Conservation (phyloP, 2,329 filamentous ascomycete genomes). For the Chalaropsis ovoidea region DNA sequence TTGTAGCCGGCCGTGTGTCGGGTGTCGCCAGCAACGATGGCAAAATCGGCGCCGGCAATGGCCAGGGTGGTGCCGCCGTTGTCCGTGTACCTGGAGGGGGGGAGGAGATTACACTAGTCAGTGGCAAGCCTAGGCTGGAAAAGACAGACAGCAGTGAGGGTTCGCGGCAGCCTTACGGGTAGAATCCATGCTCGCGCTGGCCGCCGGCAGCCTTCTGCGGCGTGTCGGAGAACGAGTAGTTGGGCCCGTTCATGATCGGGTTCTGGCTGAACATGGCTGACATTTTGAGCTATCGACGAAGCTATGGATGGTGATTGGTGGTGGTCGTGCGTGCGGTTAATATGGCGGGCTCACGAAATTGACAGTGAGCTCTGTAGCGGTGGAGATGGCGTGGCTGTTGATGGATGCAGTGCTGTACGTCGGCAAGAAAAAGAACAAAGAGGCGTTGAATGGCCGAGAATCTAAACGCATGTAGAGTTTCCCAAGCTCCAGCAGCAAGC, state of each 20-base stretch:
- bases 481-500: slow-evolving; percentile 17
- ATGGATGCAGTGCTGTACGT: too few relatives aligned
- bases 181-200: slow-evolving; percentile 66
- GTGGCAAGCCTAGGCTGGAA: background rate
- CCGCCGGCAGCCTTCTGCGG: slow-evolving; percentile 43
- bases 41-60: slow-evolving; percentile 87
- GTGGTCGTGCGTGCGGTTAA: background rate
- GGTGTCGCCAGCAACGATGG: slow-evolving; percentile 94
- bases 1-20: slow-evolving; percentile 92
- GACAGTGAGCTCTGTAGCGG: background rate
- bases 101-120: slow-evolving; percentile 21
- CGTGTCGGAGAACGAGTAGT: slow-evolving; percentile 56
- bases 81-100: slow-evolving; percentile 68
- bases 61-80: slow-evolving; percentile 95
- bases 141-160: background rate
- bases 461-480: background rate
- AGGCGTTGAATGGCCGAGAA: too few relatives aligned
- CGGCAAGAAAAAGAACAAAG: background rate
- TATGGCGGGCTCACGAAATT: background rate
- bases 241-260: slow-evolving; percentile 57
- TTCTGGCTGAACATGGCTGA: slow-evolving; percentile 61
- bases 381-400: too few relatives aligned
- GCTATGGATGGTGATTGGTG: background rate
- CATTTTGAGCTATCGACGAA: slow-evolving; percentile 35
- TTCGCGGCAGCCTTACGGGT: slow-evolving; percentile 56